A percentile compares a stretch with the other conserved stretches of the same genome.
Evolutionary conservation across 176 grass and related monocot species (phyloP).

Genomic region (Alopecurus myosuroides): DNA sequence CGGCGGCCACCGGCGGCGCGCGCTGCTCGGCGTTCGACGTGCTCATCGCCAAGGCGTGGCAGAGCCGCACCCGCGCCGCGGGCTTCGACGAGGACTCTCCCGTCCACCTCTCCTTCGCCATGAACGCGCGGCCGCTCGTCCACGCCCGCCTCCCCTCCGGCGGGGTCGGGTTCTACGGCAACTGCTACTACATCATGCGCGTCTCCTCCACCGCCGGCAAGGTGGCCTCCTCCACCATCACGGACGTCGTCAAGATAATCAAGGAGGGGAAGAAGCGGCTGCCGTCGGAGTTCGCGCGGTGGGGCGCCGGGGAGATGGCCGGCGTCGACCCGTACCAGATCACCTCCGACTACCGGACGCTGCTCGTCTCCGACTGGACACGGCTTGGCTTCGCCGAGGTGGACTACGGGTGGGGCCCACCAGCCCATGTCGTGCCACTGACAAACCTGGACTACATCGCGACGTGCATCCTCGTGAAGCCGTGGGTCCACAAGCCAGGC

Average conservation of each 20-base stretch:
- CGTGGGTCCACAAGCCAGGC: slow-evolving; percentile 69
- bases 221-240: slow-evolving; percentile 29
- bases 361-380: slow-evolving; percentile 94
- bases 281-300: slow-evolving; percentile 56
- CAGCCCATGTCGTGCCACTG: slow-evolving; percentile 75
- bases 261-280: slow-evolving; percentile 72
- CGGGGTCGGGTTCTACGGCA: slow-evolving; percentile 64
- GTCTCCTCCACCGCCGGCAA: slow-evolving; percentile 36
- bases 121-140: slow-evolving; percentile 75
- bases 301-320: slow-evolving; percentile 45
- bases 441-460: slow-evolving; percentile 94
- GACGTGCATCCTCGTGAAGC: slow-evolving; percentile 94
- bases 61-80: slow-evolving; percentile 57
- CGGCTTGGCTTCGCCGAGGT: slow-evolving; percentile 87
- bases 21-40: slow-evolving; percentile 82
- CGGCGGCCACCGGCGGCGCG: slow-evolving; percentile 37
- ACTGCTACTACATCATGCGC: slow-evolving; percentile 96
- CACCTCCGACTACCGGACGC: slow-evolving; percentile 72
- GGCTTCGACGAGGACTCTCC: slow-evolving; percentile 22
- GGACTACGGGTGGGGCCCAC: slow-evolving; percentile 85
- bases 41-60: slow-evolving; percentile 87
- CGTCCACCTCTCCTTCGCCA: slow-evolving; percentile 75
- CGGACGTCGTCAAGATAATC: slow-evolving; percentile 73
- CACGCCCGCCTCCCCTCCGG: slow-evolving; percentile 7
- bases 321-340: slow-evolving; percentile 76